Base-by-base conservation (phyloP, 2,329 filamentous ascomycete genomes). In the Talaromyces sp. region DNA sequence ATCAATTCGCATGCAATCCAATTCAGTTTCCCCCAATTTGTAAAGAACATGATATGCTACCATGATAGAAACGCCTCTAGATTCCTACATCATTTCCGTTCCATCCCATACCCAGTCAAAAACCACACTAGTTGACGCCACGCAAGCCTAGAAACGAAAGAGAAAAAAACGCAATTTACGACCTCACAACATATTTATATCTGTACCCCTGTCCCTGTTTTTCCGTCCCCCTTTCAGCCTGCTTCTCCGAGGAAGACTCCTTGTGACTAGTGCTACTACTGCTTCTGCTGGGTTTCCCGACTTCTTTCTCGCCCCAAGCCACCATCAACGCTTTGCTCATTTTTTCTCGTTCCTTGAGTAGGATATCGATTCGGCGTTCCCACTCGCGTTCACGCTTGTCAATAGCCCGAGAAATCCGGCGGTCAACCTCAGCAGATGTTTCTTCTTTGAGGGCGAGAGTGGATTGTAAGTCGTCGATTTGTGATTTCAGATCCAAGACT, bases 331-430 rank as follows among this genome's bases (percentile, higher is more conserved):
- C 74, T 51, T 75, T 75, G 3, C 70, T 69, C 74, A 79, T 76
- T 33, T 69, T 68, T 30, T 79, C 76, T 9, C 75, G 68, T 47
- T 79, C 78, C 60, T 72, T 73, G 10, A 79, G 72, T 7, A 79
- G 65, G 12, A 77, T 63, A 55, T 79, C 72, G 2, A 78, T 69
- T 5, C 77, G 73, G 0, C 73, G 69, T 61, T 77, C 72, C 78
- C 78, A 80, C 59, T 77, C 75, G 28, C 73, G 72, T 65, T 80
- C 78, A 36, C 77, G 72, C 64, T 75, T 77, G 55, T 78, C 75
- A 14, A 78, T 70, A 0, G 76, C 75, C 53, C 70, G 68, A 9
- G 75, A 72, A 57, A 80, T 76, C 42, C 74, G 73, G 59, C 71
- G 66, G 63, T 79, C 77, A 18, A 79, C 58, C 3, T 73, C 75